Percentiles rank a stretch among this genome's conserved stretches.
phyloP scores from a whole-genome alignment of 768 basidiomycete species.

The Coprinellus micaceus region DNA sequence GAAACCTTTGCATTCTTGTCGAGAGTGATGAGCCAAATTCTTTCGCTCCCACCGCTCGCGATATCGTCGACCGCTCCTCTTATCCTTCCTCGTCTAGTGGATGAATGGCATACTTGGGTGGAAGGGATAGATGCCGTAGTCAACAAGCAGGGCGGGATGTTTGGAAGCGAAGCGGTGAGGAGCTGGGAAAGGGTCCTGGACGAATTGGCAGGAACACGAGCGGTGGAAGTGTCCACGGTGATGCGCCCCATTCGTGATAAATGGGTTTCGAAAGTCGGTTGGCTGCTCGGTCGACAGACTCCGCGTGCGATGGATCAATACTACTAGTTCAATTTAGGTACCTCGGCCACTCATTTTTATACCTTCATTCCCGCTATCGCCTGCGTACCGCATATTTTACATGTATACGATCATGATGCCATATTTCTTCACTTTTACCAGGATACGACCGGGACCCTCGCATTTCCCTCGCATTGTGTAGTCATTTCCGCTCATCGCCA shows the following conservation, averaged over 20 bases:
- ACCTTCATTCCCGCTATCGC: neutral
- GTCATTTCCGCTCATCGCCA: conserved; percentile 1
- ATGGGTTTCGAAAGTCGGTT: conserved; percentile 75
- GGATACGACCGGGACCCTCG: conserved; percentile 2
- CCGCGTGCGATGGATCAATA: conserved; percentile 35
- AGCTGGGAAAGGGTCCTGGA: conserved; percentile 71
- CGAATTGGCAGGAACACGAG: conserved; percentile 54
- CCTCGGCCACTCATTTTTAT: conserved; percentile 1
- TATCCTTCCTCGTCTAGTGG: conserved; percentile 58
- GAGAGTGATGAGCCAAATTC: conserved; percentile 61
- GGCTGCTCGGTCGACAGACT: conserved; percentile 60
- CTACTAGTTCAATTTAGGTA: neutral
- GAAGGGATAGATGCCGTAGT: conserved; percentile 64
- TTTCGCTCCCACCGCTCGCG: conserved; percentile 64
- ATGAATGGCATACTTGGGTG: conserved; percentile 82
- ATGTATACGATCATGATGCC: conserved; percentile 5
- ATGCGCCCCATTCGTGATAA: conserved; percentile 47
- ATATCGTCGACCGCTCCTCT: conserved; percentile 55
- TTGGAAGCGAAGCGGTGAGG: conserved; percentile 64
- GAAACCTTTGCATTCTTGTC: conserved; percentile 74
- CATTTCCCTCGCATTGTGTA: neutral
- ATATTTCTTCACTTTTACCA: neutral
- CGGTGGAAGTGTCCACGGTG: conserved; percentile 29
- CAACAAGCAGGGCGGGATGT: conserved; percentile 76
- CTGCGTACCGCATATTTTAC: neutral